Evolutionary conservation across 176 grass and related monocot species (phyloP), one percentile per base, ranked within the genome.

Genomic region (Chrysopogon serrulatus): DNA sequence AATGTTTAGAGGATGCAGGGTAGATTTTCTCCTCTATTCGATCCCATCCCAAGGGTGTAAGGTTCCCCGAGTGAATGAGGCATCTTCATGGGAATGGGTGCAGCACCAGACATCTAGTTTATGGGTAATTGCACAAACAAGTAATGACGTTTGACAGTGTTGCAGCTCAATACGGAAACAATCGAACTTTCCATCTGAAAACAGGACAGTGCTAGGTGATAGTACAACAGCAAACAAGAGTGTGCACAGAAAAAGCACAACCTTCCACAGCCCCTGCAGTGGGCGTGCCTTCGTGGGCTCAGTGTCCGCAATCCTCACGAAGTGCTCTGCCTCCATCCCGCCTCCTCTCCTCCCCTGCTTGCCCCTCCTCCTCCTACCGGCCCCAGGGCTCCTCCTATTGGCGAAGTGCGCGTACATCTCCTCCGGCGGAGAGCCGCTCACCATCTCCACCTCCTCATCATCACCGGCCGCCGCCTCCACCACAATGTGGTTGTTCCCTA

Each of bases 231-330:
- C 60, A 51, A 68, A 68, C n/a, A 74, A 17, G 24, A 49, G 68
- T 41, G 60, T 60, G 79, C 8, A 40, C 80, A 76, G 68, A 75
- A 57, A 76, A 81, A 78, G 80, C 86, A 94, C n/a, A n/a, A n/a
- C 92, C 92, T 94, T 91, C 92, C 92, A 91, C 71, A 91, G 53
- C n/a, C 92, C 92, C 59, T 94, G 92, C 23, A 94, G 67, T 16
- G 83, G 92, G 10, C 89, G 77, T 3, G 59, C 79, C 63, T 65
- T 31, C 3, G 92, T 94, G 0, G 92, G 86, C 78, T 89, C 80
- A 0, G 63, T 67, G n/a, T 88, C 82, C 1, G 42, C 17, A 1
- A 95, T 90, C 90, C 88, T 92, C 16, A 92, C 82, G 6, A 90
- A 95, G 56, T 90, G 87, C 49, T 95, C 82, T 1, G 82, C 8